Base-by-base conservation (phyloP, 2,329 filamentous ascomycete species). In the Alternaria angustiovoidea region DNA sequence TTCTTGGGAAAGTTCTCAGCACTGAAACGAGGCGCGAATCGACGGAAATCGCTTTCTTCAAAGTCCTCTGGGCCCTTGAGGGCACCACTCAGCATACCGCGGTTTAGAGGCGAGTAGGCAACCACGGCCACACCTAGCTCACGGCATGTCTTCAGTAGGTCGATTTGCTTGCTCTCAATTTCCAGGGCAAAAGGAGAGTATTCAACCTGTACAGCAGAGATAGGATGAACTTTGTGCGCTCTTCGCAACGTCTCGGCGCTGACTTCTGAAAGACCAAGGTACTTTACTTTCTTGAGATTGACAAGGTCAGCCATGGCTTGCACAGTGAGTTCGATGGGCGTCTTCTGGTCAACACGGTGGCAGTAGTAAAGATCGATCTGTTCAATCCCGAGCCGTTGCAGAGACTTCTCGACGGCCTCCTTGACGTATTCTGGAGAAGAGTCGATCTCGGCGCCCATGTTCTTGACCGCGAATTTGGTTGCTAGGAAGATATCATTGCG, bases 301-400 rank as follows among this genome's bases (percentile, higher is more conserved):
- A 86, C 84, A 32, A 91, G 71, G 70, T 91, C 79, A 3, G 61
- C 82, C 79, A 87, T 78, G 14, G 78, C 83, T 44, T 80, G 70
- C 3, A 87, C 76, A 0, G 84, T 87, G 67, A 79, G 77, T 68
- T 83, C 81, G 48, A 83, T 75, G 2, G 81, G 81, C 5, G 80
- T 82, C 60, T 75, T 77, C 41, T 66, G 64, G 61, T 83, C 80
- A 24, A 82, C 67, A 5, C 81, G 78, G 63, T 83, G 81, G 48
- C 69, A 72, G 62, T 80, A 80, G 72, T 82, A 83, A 7, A 83
- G 71, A 65, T 83, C 81, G 24, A 83, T 73, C 85, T 1, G 81
- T 6, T 73, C 55, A 9, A 82, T 42, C 2, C 79, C 80, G 11
- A 83, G 73, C 22, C 81, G 74, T 47, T 71, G 51, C 22, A 84